These are phyloP conservation scores for Colletotrichum tofieldiae DNA, from an alignment of 2,329 filamentous ascomycete species.

Conservation along the genomic window DNA sequence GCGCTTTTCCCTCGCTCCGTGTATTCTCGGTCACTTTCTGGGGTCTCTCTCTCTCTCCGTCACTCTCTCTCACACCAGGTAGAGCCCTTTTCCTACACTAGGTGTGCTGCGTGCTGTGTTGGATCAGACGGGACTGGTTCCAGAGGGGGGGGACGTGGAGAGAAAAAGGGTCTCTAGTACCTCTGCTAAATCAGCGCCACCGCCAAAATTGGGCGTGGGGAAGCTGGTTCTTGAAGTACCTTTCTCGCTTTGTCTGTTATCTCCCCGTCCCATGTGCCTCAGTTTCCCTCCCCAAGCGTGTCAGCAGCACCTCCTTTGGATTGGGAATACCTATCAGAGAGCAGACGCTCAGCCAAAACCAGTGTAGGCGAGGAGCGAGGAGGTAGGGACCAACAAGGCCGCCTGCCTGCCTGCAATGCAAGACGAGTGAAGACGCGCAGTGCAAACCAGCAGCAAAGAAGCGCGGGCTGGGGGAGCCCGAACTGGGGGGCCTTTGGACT, in stretches of 20 bases:
- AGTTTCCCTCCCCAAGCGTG: background rate
- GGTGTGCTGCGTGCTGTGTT: constrained; percentile 24
- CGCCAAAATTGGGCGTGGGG: constrained; percentile 8
- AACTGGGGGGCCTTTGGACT: constrained; percentile 6
- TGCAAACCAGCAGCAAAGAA: constrained; percentile 13
- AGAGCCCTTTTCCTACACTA: constrained; percentile 11
- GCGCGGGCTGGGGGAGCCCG: background rate
- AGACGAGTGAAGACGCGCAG: constrained; percentile 25
- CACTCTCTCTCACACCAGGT: background rate
- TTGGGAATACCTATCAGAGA: background rate
- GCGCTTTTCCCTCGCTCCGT: background rate
- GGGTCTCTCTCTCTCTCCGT: background rate
- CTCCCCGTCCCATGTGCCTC: background rate
- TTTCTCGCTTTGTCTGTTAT: background rate
- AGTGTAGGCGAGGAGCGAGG: background rate
- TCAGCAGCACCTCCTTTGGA: background rate
- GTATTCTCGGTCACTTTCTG: background rate
- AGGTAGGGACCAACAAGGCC: background rate
- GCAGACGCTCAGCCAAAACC: background rate
- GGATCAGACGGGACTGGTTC: constrained; percentile 26
- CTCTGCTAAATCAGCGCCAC: constrained; percentile 6
- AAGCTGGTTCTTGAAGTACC: constrained; percentile 24
- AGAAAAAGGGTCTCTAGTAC: constrained; percentile 26
- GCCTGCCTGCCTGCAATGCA: background rate
- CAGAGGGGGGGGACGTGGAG: constrained; percentile 13